Percentiles rank a stretch among this genome's conserved stretches.
phyloP scores from a whole-genome alignment of 2,329 filamentous ascomycete genomes.

The Didymella sp. region DNA sequence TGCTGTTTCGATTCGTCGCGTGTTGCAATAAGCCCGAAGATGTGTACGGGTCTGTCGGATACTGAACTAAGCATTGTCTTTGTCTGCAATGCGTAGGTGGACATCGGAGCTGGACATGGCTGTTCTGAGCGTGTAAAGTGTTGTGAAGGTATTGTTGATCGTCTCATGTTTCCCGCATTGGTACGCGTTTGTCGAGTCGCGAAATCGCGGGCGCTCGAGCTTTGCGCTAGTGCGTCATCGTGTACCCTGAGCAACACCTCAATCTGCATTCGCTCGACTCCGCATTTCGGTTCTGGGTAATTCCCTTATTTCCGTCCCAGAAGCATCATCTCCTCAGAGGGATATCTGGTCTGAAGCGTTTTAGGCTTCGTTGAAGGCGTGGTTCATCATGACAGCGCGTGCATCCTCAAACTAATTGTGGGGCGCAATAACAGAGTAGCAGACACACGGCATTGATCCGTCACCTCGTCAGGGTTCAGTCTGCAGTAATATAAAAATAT shows the following conservation, averaged over 20 bases:
- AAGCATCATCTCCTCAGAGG: background rate
- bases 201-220: conserved; percentile 14
- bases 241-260: background rate
- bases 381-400: background rate
- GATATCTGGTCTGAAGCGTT: background rate
- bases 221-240: conserved; percentile 23
- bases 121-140: background rate
- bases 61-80: conserved; percentile 39
- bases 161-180: conserved; percentile 3
- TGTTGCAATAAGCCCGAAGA: conserved; percentile 34
- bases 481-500: background rate
- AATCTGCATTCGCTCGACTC: conserved; percentile 1
- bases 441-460: background rate
- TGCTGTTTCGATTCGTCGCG: conserved; percentile 35
- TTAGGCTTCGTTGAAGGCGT: background rate
- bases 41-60: conserved; percentile 29
- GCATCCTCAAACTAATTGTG: background rate
- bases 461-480: background rate
- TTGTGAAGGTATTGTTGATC: background rate
- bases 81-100: conserved; percentile 39
- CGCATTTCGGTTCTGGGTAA: background rate
- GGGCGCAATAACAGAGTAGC: background rate
- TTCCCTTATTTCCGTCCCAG: background rate
- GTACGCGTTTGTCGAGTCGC: conserved; percentile 13
- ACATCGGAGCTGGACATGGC: conserved; percentile 28